Conservation (phyloP, 306 rosid species). For the Styphnolobium japonicum region DNA sequence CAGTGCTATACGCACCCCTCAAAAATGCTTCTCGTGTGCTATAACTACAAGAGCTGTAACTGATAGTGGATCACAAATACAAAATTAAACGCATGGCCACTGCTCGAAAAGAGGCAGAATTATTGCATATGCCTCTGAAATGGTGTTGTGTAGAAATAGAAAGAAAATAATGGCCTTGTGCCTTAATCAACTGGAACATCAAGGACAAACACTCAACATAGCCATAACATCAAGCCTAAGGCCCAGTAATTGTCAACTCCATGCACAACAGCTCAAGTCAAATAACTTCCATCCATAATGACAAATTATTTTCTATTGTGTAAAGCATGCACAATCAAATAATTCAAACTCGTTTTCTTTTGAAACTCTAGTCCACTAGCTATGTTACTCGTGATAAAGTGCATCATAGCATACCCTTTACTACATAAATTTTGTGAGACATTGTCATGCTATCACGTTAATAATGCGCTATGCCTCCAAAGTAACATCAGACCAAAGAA, state of each 20-base stretch:
- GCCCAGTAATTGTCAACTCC: not conserved
- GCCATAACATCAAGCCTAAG: not conserved
- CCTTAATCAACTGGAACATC: not conserved
- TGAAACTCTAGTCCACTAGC: not conserved
- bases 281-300: not conserved
- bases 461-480: constrained; percentile 10
- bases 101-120: not conserved
- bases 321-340: not conserved
- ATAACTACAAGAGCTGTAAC: not conserved
- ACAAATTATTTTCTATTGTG: not conserved
- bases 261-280: not conserved
- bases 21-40: constrained; percentile 8
- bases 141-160: not conserved
- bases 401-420: not conserved
- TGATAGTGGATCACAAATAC: not conserved
- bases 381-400: not conserved
- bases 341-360: not conserved
- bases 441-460: constrained; percentile 1
- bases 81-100: not conserved
- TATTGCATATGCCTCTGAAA: not conserved
- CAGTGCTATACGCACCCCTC: not conserved
- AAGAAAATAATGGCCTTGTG: not conserved
- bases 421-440: not conserved
- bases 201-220: not conserved
- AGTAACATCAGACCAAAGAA: constrained; percentile 5